Evolutionary conservation across 2,329 filamentous ascomycete genomes (phyloP).

Genomic region (Diaporthe nobilis): DNA sequence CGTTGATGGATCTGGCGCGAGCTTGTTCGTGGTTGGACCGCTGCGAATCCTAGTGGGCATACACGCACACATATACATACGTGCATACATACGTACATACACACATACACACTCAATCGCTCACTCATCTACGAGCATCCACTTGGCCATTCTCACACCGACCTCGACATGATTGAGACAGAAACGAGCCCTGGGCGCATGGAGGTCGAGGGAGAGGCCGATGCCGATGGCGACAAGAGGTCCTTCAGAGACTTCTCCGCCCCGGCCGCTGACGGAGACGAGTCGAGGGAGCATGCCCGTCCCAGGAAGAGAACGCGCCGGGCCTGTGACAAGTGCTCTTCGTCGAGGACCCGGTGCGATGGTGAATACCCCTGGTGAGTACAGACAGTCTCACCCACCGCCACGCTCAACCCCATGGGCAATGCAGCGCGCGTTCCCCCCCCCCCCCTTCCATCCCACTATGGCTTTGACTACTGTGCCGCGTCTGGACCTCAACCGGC

Average conservation of each 20-base stretch:
- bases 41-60: background rate
- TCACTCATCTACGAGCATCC: background rate
- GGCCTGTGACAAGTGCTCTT: constrained; percentile 56
- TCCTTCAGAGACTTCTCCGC: constrained; percentile 3
- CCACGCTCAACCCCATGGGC: too few relatives aligned
- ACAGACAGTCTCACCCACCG: too few relatives aligned
- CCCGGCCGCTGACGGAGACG: constrained; percentile 23
- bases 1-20: constrained; percentile 19
- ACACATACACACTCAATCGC: background rate
- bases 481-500: constrained; percentile 3
- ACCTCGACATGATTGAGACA: constrained; percentile 12
- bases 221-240: constrained; percentile 17
- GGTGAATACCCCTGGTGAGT: constrained; percentile 58
- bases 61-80: background rate
- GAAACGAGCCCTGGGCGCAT: constrained; percentile 19
- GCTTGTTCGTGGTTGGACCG: constrained; percentile 21
- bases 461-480: background rate
- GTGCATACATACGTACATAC: background rate
- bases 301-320: constrained; percentile 48
- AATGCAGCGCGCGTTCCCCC: background rate
- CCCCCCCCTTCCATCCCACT: background rate
- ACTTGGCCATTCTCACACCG: background rate
- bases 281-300: constrained; percentile 51
- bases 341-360: constrained; percentile 59
- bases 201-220: constrained; percentile 6